A percentile compares a stretch with the other conserved stretches of the same genome.
Conservation (phyloP, 192 early-diverging fungal genomes). For the Coemansia erecta region DNA sequence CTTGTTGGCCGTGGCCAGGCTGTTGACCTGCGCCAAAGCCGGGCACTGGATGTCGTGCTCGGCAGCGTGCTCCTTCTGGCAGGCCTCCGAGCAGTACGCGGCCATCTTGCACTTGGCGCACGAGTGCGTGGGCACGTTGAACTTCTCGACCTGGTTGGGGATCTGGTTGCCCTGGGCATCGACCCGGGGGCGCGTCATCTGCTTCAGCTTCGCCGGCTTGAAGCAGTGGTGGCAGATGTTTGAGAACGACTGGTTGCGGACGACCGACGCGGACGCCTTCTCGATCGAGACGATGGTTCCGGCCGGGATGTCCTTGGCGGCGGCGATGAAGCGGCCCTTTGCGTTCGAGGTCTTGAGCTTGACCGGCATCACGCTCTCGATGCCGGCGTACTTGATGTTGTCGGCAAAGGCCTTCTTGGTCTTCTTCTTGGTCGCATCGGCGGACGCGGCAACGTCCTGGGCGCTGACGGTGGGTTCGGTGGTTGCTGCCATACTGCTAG, state of each 20-base stretch:
- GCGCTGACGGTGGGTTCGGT: conserved; percentile 49
- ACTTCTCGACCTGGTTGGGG: conserved; percentile 26
- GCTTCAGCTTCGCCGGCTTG: conserved; percentile 33
- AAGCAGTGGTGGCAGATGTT: conserved; percentile 59
- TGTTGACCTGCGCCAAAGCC: conserved; percentile 40
- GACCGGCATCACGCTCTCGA: conserved; percentile 40
- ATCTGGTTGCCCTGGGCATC: conserved; percentile 40
- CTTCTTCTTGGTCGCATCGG: conserved; percentile 45
- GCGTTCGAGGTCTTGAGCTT: conserved; percentile 46
- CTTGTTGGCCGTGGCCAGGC: conserved; percentile 24
- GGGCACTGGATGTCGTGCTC: conserved; percentile 51
- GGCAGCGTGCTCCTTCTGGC: conserved; percentile 36
- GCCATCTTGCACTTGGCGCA: conserved; percentile 53
- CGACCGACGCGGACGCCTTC: conserved; percentile 52
- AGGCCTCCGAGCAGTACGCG: conserved; percentile 59
- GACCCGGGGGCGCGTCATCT: conserved; percentile 44
- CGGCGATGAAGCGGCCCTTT: conserved; percentile 58
- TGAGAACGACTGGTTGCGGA: conserved; percentile 56
- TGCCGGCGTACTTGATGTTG: conserved; percentile 47
- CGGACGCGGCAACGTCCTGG: conserved; percentile 9
- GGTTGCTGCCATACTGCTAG: conserved; percentile 36
- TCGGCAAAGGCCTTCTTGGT: conserved; percentile 48
- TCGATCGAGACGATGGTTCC: conserved; percentile 57
- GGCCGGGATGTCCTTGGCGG: conserved; percentile 41
- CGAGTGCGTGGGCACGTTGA: conserved; percentile 25